Base-by-base conservation (phyloP, 352 stramenopile genomes). In the Phytophthora ohioensis region DNA sequence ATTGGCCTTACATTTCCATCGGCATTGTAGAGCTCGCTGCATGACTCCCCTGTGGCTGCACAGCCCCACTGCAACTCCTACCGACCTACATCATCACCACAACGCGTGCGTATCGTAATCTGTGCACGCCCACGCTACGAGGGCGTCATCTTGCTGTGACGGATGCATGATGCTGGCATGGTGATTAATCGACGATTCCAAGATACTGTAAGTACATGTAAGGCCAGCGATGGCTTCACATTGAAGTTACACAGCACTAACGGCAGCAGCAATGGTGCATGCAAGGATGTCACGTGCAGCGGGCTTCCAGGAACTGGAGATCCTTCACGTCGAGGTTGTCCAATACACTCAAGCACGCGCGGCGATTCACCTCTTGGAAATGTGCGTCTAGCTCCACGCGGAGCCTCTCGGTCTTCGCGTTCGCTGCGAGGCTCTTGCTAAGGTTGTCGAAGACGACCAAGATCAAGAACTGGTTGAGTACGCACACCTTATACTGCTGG, bases 401-500 rank as follows among this genome's bases (percentile, higher is more conserved):
- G 30, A 93, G 73, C 60, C 84, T 89, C 46, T 89, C 77, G 7
- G 75, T 85, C 64, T 87, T 90, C 46, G 85, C 88, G 64, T 91
- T 92, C 12, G 73, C 71, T n/a, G 83, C 86, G 46, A 95, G 81
- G 36, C 86, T 84, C 65, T 93, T 93, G 76, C 80, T 95, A 47
- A 93, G 77, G 43, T 67, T 80, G 71, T 95, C 86, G 74, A 88
- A 93, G 34, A 92, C 85, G 27, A 88, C 88, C 48, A 95, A 81
- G 59, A 93, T 95, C 34, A 92, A 53, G 48, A 95, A 93, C 65
- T 95, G 88, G 63, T 95, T 95, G 11, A 95, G 71, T 45, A 91
- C 76, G 56, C 84, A 93, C 17, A 85, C 10, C 15, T 79, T 82
- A 59, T 95, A 95, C 41, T 87, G 73, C 15, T 30, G 67, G 66